Percentiles rank a stretch among this genome's conserved stretches.
These are phyloP conservation scores for Leccinum longicurvipes DNA, from an alignment of 768 basidiomycete species.

Conservation along the genomic window DNA sequence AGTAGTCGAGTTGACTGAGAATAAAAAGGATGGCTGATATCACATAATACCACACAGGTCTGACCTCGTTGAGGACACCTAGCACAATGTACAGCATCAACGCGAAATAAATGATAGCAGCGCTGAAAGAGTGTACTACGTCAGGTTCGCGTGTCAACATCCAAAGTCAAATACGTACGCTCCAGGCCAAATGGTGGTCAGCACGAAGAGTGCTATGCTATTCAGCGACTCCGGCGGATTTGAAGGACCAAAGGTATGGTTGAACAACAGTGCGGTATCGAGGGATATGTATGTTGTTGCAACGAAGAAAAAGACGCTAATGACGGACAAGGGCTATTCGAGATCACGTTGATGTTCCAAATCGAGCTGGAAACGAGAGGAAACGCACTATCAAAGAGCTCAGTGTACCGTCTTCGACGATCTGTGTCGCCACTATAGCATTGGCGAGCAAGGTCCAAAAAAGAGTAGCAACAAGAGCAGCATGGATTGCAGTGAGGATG, in stretches of 20 bases:
- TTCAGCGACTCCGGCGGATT: slow-evolving; percentile 53
- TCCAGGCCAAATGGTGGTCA: slow-evolving; percentile 78
- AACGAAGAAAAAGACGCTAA: slow-evolving; percentile 59
- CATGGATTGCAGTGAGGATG: slow-evolving; percentile 73
- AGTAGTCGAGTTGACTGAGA: slow-evolving; percentile 78
- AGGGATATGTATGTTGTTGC: slow-evolving; percentile 81
- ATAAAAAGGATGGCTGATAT: slow-evolving; percentile 75
- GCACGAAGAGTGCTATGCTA: slow-evolving; percentile 75
- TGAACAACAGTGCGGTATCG: slow-evolving; percentile 72
- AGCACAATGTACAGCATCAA: slow-evolving; percentile 83
- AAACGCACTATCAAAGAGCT: slow-evolving; percentile 60
- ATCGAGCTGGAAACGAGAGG: not conserved
- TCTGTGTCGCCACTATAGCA: slow-evolving; percentile 77
- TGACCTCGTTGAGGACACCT: slow-evolving; percentile 68
- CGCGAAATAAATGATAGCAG: slow-evolving; percentile 63
- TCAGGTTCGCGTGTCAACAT: slow-evolving; percentile 2
- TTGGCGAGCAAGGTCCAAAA: slow-evolving; percentile 82
- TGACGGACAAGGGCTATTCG: slow-evolving; percentile 57
- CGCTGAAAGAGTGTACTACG: slow-evolving; percentile 34
- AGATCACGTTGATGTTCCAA: not conserved
- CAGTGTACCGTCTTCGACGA: slow-evolving; percentile 88
- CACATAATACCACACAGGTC: slow-evolving; percentile 77
- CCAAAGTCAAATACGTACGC: slow-evolving; percentile 43
- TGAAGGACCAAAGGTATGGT: slow-evolving; percentile 56
- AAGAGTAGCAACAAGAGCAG: slow-evolving; percentile 68